These are phyloP conservation scores for Diutina sp. DNA, from an alignment of 1,139 yeast genomes.

Conservation along the genomic window DNA sequence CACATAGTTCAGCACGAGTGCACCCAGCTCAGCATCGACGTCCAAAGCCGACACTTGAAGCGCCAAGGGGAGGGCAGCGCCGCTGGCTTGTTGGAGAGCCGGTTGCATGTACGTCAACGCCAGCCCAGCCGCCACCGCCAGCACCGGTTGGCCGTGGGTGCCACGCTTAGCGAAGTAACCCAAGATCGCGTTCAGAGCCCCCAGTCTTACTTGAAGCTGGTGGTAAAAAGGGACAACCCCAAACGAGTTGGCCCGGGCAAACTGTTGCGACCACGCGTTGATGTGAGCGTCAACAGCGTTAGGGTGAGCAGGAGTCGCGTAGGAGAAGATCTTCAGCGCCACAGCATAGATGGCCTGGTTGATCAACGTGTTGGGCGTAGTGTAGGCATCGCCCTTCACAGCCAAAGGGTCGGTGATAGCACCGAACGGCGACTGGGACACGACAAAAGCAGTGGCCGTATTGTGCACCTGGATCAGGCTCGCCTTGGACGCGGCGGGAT, in stretches of 20 bases:
- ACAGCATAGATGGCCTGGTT: slow-evolving; percentile 55
- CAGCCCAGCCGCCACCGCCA: slow-evolving; percentile 55
- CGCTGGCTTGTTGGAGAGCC: slow-evolving; percentile 16
- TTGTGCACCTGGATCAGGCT: background rate
- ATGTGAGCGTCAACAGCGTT: slow-evolving; percentile 50
- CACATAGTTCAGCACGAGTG: slow-evolving; percentile 56
- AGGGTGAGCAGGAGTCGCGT: slow-evolving; percentile 49
- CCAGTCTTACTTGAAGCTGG: slow-evolving; percentile 65
- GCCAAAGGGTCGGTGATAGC: slow-evolving; percentile 42
- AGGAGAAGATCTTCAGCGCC: slow-evolving; percentile 56
- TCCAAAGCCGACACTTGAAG: slow-evolving; percentile 68
- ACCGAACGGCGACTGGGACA: slow-evolving; percentile 31
- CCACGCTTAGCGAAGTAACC: slow-evolving; percentile 41
- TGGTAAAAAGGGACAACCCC: slow-evolving; percentile 47
- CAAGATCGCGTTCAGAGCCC: slow-evolving; percentile 69
- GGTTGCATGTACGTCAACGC: slow-evolving; percentile 61
- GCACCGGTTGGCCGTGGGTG: slow-evolving; percentile 23
- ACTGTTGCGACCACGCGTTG: slow-evolving; percentile 44
- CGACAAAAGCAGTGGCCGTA: background rate
- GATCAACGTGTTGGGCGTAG: slow-evolving; percentile 53
- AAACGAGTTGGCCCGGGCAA: slow-evolving; percentile 37
- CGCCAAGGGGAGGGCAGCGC: slow-evolving; percentile 43
- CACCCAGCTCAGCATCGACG: slow-evolving; percentile 38
- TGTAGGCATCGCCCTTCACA: slow-evolving; percentile 36
- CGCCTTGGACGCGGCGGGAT: background rate